Evolutionary conservation across 257 asterid species (phyloP).

Genomic region (Ocimum tenuiflorum): DNA sequence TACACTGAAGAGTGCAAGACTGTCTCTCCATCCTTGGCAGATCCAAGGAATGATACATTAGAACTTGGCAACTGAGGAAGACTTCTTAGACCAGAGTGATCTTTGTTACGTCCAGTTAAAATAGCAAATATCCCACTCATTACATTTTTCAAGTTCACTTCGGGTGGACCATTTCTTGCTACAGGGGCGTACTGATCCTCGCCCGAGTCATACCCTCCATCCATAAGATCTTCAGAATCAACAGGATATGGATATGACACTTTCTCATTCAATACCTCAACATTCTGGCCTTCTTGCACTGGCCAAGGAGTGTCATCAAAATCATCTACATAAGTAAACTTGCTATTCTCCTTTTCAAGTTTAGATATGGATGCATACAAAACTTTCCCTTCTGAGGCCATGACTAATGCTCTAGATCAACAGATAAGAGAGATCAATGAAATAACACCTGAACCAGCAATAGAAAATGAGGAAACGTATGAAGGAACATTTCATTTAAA

Average conservation of each 20-base stretch:
- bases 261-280: slow-evolving; percentile 24
- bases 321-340: slow-evolving; percentile 36
- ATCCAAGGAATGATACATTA: slow-evolving; percentile 74
- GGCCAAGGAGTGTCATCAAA: slow-evolving; percentile 38
- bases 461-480: not conserved
- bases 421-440: not conserved
- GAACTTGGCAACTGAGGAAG: slow-evolving; percentile 52
- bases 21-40: slow-evolving; percentile 80
- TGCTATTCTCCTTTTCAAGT: slow-evolving; percentile 31
- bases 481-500: not conserved
- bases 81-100: slow-evolving; percentile 12
- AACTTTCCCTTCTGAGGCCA: slow-evolving; percentile 35
- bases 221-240: slow-evolving; percentile 45
- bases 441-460: slow-evolving; percentile 1
- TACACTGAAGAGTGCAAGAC: slow-evolving; percentile 80
- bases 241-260: slow-evolving; percentile 44
- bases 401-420: slow-evolving; percentile 18
- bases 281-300: slow-evolving; percentile 24
- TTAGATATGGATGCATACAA: slow-evolving; percentile 31
- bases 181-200: slow-evolving; percentile 39
- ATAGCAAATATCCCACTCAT: slow-evolving; percentile 74
- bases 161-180: slow-evolving; percentile 51
- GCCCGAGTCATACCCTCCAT: slow-evolving; percentile 53
- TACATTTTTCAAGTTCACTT: slow-evolving; percentile 81
- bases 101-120: slow-evolving; percentile 64